Conservation (phyloP, 129 eudicot genomes). For the Tagetes erecta region DNA sequence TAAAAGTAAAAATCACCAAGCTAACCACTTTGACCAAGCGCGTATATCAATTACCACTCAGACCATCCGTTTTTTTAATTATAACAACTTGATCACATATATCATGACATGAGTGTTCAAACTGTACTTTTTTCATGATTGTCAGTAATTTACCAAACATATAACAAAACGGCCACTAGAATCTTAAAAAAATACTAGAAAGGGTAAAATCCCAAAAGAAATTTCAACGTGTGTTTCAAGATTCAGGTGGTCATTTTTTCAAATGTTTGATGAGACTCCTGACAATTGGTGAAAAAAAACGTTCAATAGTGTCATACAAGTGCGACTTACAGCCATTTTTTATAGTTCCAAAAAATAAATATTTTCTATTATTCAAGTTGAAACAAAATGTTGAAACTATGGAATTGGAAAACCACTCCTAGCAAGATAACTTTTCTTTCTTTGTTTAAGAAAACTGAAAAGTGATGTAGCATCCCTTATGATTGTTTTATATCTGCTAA, state of each 20-base stretch:
- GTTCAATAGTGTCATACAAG: background rate
- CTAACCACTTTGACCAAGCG: background rate
- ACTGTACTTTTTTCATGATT: background rate
- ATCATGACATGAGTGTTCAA: background rate
- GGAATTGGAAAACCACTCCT: background rate
- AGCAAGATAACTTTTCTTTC: background rate
- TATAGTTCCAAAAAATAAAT: background rate
- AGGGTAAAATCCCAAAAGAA: background rate
- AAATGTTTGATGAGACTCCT: background rate
- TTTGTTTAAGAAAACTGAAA: background rate
- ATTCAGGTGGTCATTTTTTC: background rate
- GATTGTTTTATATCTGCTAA: background rate
- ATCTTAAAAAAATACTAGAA: background rate
- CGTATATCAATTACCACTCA: background rate
- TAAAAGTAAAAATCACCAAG: background rate
- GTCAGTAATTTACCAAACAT: background rate
- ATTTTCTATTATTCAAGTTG: background rate
- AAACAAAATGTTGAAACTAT: conserved; percentile 5
- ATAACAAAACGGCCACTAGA: background rate
- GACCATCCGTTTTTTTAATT: background rate
- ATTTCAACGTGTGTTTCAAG: background rate
- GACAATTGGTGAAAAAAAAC: background rate
- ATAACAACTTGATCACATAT: background rate
- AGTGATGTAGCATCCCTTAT: background rate
- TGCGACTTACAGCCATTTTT: background rate